Percentiles rank a stretch among this genome's conserved stretches.
These are phyloP conservation scores for Leishmania tropica DNA, from an alignment of 208 protist genomes.

Conservation along the genomic window DNA sequence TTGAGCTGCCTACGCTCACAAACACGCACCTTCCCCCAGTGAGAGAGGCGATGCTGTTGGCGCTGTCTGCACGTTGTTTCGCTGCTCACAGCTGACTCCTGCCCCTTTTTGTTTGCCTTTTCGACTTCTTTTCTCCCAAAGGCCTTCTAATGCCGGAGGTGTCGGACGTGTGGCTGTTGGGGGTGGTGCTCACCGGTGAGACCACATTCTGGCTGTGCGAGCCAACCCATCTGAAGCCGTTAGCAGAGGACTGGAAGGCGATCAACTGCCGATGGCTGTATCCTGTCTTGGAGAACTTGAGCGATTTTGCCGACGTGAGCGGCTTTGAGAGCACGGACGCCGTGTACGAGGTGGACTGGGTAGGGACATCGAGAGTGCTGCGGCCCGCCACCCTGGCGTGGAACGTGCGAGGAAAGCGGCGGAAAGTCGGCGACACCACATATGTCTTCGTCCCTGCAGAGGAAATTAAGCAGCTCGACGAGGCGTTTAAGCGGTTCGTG, in stretches of 20 bases:
- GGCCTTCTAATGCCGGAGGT: conserved; percentile 22
- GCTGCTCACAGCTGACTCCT: neutral
- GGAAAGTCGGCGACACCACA: conserved; percentile 35
- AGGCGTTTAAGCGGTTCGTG: conserved; percentile 60
- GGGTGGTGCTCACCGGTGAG: conserved; percentile 78
- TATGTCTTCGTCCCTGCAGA: conserved; percentile 68
- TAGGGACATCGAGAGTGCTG: conserved; percentile 48
- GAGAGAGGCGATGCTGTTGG: neutral
- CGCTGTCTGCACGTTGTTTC: neutral
- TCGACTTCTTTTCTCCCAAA: neutral
- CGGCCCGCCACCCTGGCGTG: conserved; percentile 63
- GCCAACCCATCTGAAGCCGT: conserved; percentile 42
- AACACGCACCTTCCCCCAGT: neutral
- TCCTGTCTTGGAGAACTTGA: conserved; percentile 48
- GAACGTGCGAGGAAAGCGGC: conserved; percentile 56
- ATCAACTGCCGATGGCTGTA: conserved; percentile 78
- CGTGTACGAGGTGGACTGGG: conserved; percentile 62
- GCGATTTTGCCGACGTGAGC: conserved; percentile 40
- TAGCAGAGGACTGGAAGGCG: conserved; percentile 59
- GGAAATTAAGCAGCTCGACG: conserved; percentile 58
- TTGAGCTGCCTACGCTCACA: neutral
- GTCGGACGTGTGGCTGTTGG: conserved; percentile 56
- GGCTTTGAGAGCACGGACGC: conserved; percentile 59
- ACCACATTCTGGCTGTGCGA: conserved; percentile 80
- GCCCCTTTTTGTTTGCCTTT: neutral